Conservation (phyloP, 371 early-diverging fungal genomes). For the Funneliformis caledonium region DNA sequence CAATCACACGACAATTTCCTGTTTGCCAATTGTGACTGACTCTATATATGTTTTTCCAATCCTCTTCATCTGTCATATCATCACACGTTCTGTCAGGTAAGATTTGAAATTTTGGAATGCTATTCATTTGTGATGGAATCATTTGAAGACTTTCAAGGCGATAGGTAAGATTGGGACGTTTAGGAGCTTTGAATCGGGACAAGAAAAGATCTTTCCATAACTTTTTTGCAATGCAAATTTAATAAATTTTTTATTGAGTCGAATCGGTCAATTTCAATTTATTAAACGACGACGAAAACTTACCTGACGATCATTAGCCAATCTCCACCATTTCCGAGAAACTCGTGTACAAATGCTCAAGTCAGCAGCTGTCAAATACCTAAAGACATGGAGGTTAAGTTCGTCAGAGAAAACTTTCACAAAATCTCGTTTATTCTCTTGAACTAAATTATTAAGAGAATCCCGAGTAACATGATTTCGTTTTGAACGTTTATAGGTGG, state of each 20-base stretch:
- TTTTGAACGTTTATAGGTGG: neutral
- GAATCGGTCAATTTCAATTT: neutral
- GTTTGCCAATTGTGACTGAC: conserved; percentile 55
- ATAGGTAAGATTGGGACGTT: conserved; percentile 25
- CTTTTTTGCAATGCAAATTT: conserved; percentile 41
- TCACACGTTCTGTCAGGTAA: neutral
- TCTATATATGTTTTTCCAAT: conserved; percentile 54
- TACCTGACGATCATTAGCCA: conserved; percentile 58
- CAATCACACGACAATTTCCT: conserved; percentile 44
- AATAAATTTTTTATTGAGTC: neutral
- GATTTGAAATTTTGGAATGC: neutral
- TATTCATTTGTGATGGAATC: conserved; percentile 1
- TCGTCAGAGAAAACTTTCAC: conserved; percentile 52
- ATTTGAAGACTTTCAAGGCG: conserved; percentile 25
- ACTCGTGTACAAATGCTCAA: conserved; percentile 55
- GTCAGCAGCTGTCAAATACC: conserved; percentile 50
- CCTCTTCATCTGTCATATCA: conserved; percentile 34
- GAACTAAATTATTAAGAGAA: neutral
- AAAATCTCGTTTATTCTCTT: conserved; percentile 21
- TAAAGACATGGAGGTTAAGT: conserved; percentile 53
- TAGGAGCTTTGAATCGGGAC: conserved; percentile 45
- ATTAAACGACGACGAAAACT: neutral
- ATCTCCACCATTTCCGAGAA: conserved; percentile 48
- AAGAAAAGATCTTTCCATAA: conserved; percentile 58
- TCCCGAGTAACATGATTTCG: neutral